Percentiles rank a stretch among this genome's conserved stretches.
Conservation (phyloP, 2,329 filamentous ascomycete genomes). For the Pestalotiopsis sp. region DNA sequence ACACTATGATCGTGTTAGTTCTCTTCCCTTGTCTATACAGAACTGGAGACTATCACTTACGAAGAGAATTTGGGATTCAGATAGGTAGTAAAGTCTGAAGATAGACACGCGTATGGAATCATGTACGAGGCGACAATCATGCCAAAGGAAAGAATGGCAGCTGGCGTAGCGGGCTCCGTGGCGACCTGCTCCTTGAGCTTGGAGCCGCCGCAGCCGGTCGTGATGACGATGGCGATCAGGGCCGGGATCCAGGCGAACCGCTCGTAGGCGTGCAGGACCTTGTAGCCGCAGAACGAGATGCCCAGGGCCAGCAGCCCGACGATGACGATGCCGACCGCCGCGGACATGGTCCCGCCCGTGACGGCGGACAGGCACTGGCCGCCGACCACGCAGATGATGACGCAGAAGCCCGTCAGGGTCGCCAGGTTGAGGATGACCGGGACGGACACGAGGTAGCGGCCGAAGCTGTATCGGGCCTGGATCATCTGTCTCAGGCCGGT, state of each 20-base stretch:
- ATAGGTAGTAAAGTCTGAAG: constrained; percentile 65
- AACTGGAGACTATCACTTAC: constrained; percentile 34
- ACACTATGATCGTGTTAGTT: not conserved
- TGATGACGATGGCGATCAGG: constrained; percentile 56
- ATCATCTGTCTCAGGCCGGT: constrained; percentile 70
- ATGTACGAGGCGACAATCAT: constrained; percentile 66
- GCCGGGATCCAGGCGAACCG: constrained; percentile 60
- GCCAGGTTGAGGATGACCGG: constrained; percentile 65
- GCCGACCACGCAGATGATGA: constrained; percentile 64
- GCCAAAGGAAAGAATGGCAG: constrained; percentile 56
- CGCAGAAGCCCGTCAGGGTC: constrained; percentile 64
- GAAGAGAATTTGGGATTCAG: constrained; percentile 58
- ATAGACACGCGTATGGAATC: constrained; percentile 62
- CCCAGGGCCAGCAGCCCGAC: constrained; percentile 59
- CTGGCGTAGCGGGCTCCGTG: constrained; percentile 43
- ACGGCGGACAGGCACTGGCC: constrained; percentile 62
- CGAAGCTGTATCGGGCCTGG: constrained; percentile 66
- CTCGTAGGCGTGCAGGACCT: constrained; percentile 60
- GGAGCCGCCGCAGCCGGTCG: constrained; percentile 55
- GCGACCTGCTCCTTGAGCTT: constrained; percentile 52
- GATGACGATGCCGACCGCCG: constrained; percentile 63
- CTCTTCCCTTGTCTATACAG: not conserved
- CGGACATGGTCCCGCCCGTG: constrained; percentile 48
- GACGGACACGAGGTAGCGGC: constrained; percentile 61
- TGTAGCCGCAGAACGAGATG: constrained; percentile 65